Conservation (phyloP, 2,329 filamentous ascomycete species). For the Sclerotinia minor region DNA sequence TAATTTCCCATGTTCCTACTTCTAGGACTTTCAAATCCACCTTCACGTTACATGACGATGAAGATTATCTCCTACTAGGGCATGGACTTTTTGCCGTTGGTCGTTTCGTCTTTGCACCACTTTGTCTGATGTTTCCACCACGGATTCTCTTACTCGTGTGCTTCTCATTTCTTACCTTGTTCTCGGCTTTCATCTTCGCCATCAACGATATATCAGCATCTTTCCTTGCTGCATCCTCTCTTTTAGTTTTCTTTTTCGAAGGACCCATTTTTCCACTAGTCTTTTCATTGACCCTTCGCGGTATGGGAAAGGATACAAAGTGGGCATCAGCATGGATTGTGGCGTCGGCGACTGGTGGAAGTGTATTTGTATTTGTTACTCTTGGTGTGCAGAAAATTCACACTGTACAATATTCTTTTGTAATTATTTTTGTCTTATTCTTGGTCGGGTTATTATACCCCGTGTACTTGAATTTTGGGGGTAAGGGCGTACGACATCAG, state of each 20-base stretch:
- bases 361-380: slow-evolving; percentile 38
- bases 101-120: slow-evolving; percentile 64
- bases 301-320: slow-evolving; percentile 79
- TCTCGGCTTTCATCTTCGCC: slow-evolving; percentile 51
- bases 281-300: slow-evolving; percentile 75
- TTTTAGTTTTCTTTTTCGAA: slow-evolving; percentile 77
- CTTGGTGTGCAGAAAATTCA: slow-evolving; percentile 32
- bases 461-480: slow-evolving; percentile 34
- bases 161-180: slow-evolving; percentile 60
- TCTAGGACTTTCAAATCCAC: slow-evolving; percentile 28
- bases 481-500: slow-evolving; percentile 31
- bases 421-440: slow-evolving; percentile 37
- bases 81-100: slow-evolving; percentile 73
- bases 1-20: slow-evolving; percentile 47
- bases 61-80: slow-evolving; percentile 70
- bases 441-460: slow-evolving; percentile 35
- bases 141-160: slow-evolving; percentile 66
- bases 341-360: slow-evolving; percentile 35
- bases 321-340: slow-evolving; percentile 76
- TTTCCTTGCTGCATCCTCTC: slow-evolving; percentile 58
- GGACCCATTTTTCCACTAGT: slow-evolving; percentile 81
- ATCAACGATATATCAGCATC: slow-evolving; percentile 47
- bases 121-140: slow-evolving; percentile 64
- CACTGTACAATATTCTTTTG: slow-evolving; percentile 34
- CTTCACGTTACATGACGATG: slow-evolving; percentile 52